A percentile compares a stretch with the other conserved stretches of the same genome.
Evolutionary conservation across 164 flowering plant genomes (phyloP).

Genomic region (Stephania cephalantha): DNA sequence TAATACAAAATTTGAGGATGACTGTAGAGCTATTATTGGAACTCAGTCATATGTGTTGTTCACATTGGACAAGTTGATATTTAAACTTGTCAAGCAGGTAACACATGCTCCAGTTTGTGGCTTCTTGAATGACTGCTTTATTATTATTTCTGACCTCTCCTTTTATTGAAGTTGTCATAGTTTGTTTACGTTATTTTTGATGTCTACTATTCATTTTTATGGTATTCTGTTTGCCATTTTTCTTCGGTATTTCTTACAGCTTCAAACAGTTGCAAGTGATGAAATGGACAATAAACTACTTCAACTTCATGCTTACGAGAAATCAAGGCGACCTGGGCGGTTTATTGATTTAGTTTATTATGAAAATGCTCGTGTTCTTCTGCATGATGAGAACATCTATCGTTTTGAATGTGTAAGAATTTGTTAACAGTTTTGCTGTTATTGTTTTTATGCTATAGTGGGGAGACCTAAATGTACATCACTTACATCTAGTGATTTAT

Average conservation of each 20-base stretch:
- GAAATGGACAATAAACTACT: slow-evolving; percentile 91
- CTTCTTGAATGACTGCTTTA: neutral
- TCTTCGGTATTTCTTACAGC: slow-evolving; percentile 34
- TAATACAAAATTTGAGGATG: slow-evolving; percentile 91
- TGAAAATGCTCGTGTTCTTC: slow-evolving; percentile 82
- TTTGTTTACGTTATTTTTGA: too few species aligned
- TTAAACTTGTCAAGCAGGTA: slow-evolving; percentile 81
- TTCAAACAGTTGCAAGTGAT: slow-evolving; percentile 73
- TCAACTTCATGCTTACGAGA: slow-evolving; percentile 86
- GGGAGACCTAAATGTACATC: neutral
- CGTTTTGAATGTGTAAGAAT: slow-evolving; percentile 80
- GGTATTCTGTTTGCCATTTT: neutral
- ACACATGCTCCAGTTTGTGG: neutral
- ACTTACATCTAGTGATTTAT: neutral
- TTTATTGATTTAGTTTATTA: slow-evolving; percentile 72
- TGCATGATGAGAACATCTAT: slow-evolving; percentile 83
- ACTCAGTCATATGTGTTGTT: slow-evolving; percentile 90
- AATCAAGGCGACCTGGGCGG: slow-evolving; percentile 55
- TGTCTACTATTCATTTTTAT: neutral
- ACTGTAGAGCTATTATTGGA: slow-evolving; percentile 88
- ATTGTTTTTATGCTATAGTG: neutral
- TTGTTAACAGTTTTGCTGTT: neutral
- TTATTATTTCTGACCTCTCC: too few species aligned
- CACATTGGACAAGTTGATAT: slow-evolving; percentile 89
- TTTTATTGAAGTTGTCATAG: too few species aligned